Evolutionary conservation across 2,329 filamentous ascomycete species (phyloP), one percentile per base, ranked within the genome.

Genomic region (Trichoderma afroharzianum): DNA sequence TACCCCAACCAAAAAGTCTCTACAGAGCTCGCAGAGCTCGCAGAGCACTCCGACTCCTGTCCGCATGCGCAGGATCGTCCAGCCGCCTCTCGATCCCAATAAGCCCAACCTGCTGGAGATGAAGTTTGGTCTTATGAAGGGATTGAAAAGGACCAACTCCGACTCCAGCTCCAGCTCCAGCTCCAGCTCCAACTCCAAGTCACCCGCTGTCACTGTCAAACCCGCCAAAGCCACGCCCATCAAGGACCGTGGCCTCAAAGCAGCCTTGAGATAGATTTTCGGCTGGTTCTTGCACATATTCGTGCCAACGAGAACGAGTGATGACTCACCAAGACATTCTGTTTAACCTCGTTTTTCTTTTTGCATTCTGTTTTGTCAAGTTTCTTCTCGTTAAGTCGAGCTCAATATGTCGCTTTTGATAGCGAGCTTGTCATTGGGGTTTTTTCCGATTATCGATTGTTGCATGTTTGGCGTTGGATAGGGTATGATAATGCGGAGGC

Each of bases 391-490:
- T 26, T 64, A 21, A 26, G 57, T 21, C 62, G 62, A 50, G 53
- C 26, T 53, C 47, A 15, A 39, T 39, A 67, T 74, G 68, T 75
- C 64, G 71, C 71, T 66, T 72, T 50, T 63, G 72, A 73, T 68
- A 58, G 63, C 63, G 63, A 58, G 50, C n/a, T 57, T 58, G 24
- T 39, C 15, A 39, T 47, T 24, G 57, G 62, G 66, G n/a, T n/a
- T 61, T 28, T 69, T 59, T 67, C 58, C 43, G 30, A 69, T 69
- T 11, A 50, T 53, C 28, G 28, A 62, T 63, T 69, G 24, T 43
- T 59, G 55, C 55, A 63, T 39, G 61, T 68, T 73, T 70, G 77
- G 76, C 76, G 77, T 79, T 78, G 74, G 74, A 75, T 74, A 75
- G 75, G 43, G 67, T 68, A 62, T 62, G 50, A 14, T 62, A 47